phyloP scores from a whole-genome alignment of 2,329 filamentous ascomycete genomes.

The Phialophora expanda region DNA sequence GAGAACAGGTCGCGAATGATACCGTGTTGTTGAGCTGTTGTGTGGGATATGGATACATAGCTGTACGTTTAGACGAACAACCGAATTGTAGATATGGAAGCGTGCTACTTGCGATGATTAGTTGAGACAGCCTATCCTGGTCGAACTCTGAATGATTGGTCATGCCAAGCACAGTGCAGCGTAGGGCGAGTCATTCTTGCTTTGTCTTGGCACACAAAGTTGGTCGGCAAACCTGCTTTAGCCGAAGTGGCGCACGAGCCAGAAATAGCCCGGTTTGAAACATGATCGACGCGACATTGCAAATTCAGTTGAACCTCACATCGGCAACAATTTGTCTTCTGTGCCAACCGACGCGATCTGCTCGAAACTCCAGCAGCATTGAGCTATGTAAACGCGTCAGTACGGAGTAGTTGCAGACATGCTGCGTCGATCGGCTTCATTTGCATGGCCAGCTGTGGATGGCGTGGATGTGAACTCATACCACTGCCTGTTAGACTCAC shows the following conservation, averaged over 20 bases:
- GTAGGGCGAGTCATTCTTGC: not conserved
- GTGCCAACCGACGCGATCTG: not conserved
- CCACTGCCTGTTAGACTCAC: not conserved
- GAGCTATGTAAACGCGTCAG: not conserved
- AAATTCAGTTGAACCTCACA: not conserved
- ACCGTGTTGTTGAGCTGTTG: not conserved
- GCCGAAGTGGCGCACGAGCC: not conserved
- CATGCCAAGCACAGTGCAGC: no score
- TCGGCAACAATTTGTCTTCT: not conserved
- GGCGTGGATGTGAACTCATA: not conserved
- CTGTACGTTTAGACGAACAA: not conserved
- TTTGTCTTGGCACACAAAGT: not conserved
- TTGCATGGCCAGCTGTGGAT: not conserved
- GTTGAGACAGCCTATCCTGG: no score
- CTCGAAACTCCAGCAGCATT: not conserved
- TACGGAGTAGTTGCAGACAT: not conserved
- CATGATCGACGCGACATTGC: not conserved
- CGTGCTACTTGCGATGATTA: not conserved
- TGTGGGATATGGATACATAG: not conserved
- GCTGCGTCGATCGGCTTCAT: not conserved
- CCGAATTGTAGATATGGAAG: slow-evolving; percentile 1
- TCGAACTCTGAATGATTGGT: not conserved
- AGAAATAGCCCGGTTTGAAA: not conserved
- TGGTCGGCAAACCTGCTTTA: not conserved
- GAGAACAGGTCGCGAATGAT: not conserved